Base-by-base conservation (phyloP, 768 basidiomycete genomes). In the Sporobolomyces phaffii region DNA sequence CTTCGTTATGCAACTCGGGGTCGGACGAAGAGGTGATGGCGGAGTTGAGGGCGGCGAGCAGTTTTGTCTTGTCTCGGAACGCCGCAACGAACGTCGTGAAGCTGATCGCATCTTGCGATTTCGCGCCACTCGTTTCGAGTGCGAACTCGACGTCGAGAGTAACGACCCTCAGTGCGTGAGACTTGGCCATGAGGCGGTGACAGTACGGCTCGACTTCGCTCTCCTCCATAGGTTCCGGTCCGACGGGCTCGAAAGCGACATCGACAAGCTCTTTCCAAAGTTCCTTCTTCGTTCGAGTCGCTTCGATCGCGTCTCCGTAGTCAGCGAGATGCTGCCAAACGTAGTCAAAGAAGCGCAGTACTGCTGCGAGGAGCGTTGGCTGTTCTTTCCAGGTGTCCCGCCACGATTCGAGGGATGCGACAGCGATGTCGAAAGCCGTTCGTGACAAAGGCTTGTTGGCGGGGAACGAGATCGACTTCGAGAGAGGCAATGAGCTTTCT, bases 291-390 rank as follows among this genome's bases (percentile, higher is more conserved):
- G 81, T 77, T 22, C 86, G 83, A 10, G 86, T 76, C 9, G 79
- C 72, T 11, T 85, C 82, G 44, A 92, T 80, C 2, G 83, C 78
- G 0, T 79, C 69, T 61, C 83, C 85, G 75, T 91, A 87, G 74
- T 92, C 87, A 69, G 86, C 79, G 33, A 85, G 85, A 73, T 90
- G 87, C 76, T 88, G 83, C 90, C 89, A 89, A 22, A 88, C 84
- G 29, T 85, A 81, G 67, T 86, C 83, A 72, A 91, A 77, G 79
- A 93, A 94, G 8, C 83, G 81, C 52, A 94, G 78, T 24, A 89
- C 82, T 15, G 86, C 84, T 0, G 86, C 82, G 17, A 96, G 81
- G 13, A 92, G 79, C 24, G 86, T 82, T 0, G 91, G 89, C 66
- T 89, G 89, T 33, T 82, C 77, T 47, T 87, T 84, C 87, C 90